Percentiles rank a stretch among this genome's conserved stretches.
Conservation (phyloP, 2,329 filamentous ascomycete species). For the Exophiala dermatitidis region DNA sequence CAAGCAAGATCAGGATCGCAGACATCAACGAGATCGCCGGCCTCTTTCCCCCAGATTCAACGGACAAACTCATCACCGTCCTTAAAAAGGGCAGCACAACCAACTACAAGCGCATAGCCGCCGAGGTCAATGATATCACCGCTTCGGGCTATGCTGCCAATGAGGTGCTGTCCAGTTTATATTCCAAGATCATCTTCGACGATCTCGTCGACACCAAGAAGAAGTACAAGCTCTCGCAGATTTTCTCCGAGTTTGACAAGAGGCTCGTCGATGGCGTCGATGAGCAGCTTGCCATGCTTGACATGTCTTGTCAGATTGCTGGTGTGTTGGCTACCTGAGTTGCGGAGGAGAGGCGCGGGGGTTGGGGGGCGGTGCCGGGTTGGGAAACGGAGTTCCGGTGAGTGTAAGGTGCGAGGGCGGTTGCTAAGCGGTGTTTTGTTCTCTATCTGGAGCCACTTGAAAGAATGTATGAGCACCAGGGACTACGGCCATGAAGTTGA, state of each 20-base stretch:
- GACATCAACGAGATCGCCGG: slow-evolving; percentile 93
- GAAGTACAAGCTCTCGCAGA: slow-evolving; percentile 80
- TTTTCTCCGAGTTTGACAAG: slow-evolving; percentile 94
- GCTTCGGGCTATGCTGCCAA: slow-evolving; percentile 95
- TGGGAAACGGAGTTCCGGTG: too few relatives aligned
- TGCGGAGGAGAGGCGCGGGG: too few relatives aligned
- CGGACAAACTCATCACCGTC: slow-evolving; percentile 56
- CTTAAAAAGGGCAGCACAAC: slow-evolving; percentile 64
- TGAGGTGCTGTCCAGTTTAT: slow-evolving; percentile 79
- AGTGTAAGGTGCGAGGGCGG: too few relatives aligned
- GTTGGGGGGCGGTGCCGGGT: too few relatives aligned
- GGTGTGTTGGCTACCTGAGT: slow-evolving; percentile 31
- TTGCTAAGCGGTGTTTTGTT: background rate
- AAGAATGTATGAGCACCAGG: too few relatives aligned
- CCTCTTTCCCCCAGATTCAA: slow-evolving; percentile 71
- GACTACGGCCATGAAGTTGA: too few relatives aligned
- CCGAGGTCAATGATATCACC: slow-evolving; percentile 80
- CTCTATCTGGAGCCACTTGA: too few relatives aligned
- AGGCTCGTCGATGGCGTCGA: slow-evolving; percentile 88
- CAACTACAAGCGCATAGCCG: slow-evolving; percentile 66
- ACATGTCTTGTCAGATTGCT: slow-evolving; percentile 74
- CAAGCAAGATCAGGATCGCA: slow-evolving; percentile 58
- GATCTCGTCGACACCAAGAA: slow-evolving; percentile 75
- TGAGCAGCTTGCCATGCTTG: slow-evolving; percentile 85
- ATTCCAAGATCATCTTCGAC: slow-evolving; percentile 73